Percentiles rank a stretch among this genome's conserved stretches.
These are phyloP conservation scores for Mortierella hygrophila DNA, from an alignment of 192 early-diverging fungal species.

Conservation along the genomic window DNA sequence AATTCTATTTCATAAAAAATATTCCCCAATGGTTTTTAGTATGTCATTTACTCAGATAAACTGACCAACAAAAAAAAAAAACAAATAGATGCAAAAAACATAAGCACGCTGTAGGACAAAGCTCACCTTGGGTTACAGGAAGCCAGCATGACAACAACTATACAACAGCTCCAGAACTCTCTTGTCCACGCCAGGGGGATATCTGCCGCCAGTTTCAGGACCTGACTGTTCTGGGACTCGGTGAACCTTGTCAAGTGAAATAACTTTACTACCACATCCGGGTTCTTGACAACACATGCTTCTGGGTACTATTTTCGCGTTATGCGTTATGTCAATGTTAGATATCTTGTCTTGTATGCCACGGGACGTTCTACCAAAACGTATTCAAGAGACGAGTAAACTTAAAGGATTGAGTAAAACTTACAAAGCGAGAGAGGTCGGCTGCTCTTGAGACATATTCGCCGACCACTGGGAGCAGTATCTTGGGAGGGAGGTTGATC, in stretches of 20 bases:
- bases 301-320: constrained; percentile 32
- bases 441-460: constrained; percentile 39
- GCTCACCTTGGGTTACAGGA: constrained; percentile 43
- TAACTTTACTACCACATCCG: constrained; percentile 39
- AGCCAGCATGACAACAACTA: constrained; percentile 37
- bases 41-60: neutral
- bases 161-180: constrained; percentile 38
- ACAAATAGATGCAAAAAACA: no score
- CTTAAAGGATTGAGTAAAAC: neutral
- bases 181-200: constrained; percentile 42
- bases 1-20: constrained; percentile 12
- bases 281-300: constrained; percentile 40
- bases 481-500: constrained; percentile 36
- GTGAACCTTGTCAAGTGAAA: constrained; percentile 36
- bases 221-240: constrained; percentile 16
- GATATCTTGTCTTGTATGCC: neutral
- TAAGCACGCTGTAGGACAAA: no score
- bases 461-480: constrained; percentile 23
- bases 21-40: neutral
- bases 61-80: no score
- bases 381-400: neutral
- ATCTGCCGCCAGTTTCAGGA: constrained; percentile 20
- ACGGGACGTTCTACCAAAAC: neutral
- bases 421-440: constrained; percentile 50
- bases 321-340: neutral